phyloP scores from a whole-genome alignment of 305 asterid species.

The Nicotiana rustica region DNA sequence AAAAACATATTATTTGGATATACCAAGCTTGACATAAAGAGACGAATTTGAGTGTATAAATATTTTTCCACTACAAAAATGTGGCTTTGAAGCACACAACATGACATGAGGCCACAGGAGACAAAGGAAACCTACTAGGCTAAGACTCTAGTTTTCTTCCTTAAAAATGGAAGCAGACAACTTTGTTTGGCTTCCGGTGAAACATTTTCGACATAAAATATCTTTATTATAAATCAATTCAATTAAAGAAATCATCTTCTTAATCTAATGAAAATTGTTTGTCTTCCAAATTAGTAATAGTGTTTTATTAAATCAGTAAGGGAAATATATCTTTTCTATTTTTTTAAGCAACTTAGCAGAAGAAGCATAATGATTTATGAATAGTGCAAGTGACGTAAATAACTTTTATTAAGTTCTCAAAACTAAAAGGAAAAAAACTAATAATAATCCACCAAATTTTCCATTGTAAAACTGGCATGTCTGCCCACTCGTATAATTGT shows the following conservation, averaged over 20 bases:
- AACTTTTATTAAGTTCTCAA: no score
- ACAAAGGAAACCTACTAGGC: neutral
- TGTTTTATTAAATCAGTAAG: no score
- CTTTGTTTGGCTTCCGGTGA: neutral
- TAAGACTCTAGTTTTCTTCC: neutral
- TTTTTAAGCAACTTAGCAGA: no score
- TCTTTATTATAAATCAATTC: neutral
- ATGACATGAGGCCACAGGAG: neutral
- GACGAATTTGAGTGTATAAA: neutral
- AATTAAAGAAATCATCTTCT: neutral
- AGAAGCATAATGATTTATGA: no score
- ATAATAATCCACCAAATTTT: slow-evolving; percentile 10
- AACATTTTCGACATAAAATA: neutral
- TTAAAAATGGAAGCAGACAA: neutral
- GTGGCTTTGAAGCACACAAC: neutral
- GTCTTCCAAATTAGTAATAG: no score
- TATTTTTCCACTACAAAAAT: neutral
- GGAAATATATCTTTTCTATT: no score
- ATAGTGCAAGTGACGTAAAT: no score
- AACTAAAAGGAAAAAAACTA: neutral
- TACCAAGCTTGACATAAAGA: neutral
- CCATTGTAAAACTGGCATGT: slow-evolving; percentile 19
- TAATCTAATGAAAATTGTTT: neutral
- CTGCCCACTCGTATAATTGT: slow-evolving; percentile 11
- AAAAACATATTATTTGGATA: neutral